phyloP scores from a whole-genome alignment of 2,329 filamentous ascomycete genomes.

The Calonectria fujianensis region DNA sequence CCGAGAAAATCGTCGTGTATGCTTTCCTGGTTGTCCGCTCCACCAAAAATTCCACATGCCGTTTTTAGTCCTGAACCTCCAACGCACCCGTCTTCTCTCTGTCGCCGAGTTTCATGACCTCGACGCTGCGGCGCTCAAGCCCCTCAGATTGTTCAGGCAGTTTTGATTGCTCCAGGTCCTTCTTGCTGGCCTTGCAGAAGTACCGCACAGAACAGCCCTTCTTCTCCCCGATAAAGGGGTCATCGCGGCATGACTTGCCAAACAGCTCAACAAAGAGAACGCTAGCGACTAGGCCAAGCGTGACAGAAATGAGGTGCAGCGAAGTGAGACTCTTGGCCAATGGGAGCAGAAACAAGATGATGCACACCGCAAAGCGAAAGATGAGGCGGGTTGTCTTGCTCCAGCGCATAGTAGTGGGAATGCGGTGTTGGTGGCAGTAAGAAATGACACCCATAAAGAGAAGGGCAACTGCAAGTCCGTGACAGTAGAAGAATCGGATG shows the following conservation, averaged over 20 bases:
- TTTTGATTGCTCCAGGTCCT: constrained; percentile 58
- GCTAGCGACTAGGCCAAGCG: constrained; percentile 66
- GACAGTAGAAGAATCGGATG: constrained; percentile 79
- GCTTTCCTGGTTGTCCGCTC: background rate
- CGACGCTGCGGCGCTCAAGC: constrained; percentile 50
- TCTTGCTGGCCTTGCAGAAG: constrained; percentile 64
- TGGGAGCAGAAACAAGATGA: constrained; percentile 74
- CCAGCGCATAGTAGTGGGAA: constrained; percentile 68
- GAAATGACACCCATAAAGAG: constrained; percentile 74
- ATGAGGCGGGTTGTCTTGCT: constrained; percentile 70
- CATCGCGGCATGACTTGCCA: constrained; percentile 67
- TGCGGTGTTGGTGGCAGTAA: constrained; percentile 73
- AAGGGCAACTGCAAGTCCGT: constrained; percentile 74
- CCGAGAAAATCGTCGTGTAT: background rate
- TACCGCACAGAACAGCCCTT: constrained; percentile 61
- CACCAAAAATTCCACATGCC: background rate
- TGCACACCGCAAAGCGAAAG: constrained; percentile 69
- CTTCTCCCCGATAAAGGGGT: constrained; percentile 65
- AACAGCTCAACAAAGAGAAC: constrained; percentile 70
- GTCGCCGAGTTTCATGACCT: constrained; percentile 49
- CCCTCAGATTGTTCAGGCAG: constrained; percentile 52
- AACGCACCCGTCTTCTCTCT: constrained; percentile 53
- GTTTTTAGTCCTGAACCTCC: constrained; percentile 47
- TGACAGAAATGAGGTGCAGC: constrained; percentile 67
- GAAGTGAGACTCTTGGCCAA: constrained; percentile 67